Evolutionary conservation across 768 basidiomycete genomes (phyloP).

Genomic region (Serendipita sp.): DNA sequence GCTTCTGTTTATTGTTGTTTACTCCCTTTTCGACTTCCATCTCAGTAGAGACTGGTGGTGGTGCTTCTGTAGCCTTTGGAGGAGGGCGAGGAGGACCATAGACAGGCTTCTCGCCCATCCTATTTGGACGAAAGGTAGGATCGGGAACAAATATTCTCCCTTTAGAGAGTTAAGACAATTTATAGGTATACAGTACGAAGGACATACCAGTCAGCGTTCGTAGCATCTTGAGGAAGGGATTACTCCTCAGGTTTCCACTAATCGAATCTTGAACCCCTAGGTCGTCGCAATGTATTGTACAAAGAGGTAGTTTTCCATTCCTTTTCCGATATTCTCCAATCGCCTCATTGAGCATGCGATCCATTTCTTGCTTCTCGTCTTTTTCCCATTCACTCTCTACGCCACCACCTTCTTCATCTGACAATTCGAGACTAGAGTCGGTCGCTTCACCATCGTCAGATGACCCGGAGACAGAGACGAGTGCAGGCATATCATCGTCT

Average conservation of each 20-base stretch:
- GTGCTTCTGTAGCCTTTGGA: not conserved
- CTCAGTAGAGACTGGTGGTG: not conserved
- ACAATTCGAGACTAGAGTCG: slow-evolving; percentile 17
- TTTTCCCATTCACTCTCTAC: slow-evolving; percentile 38
- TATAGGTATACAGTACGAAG: not conserved
- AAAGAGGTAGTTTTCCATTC: slow-evolving; percentile 16
- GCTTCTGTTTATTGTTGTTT: too few relatives aligned
- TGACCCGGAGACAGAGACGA: slow-evolving; percentile 46
- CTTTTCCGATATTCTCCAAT: slow-evolving; percentile 34
- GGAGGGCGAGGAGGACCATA: slow-evolving; percentile 2
- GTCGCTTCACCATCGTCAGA: slow-evolving; percentile 28
- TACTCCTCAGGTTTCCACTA: slow-evolving; percentile 42
- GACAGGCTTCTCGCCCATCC: slow-evolving; percentile 4
- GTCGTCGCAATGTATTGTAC: slow-evolving; percentile 19
- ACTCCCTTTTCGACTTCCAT: too few relatives aligned
- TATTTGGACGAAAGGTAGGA: slow-evolving; percentile 27
- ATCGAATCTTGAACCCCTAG: slow-evolving; percentile 22
- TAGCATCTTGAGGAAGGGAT: slow-evolving; percentile 64
- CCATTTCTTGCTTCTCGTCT: slow-evolving; percentile 51
- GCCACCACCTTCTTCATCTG: slow-evolving; percentile 25
- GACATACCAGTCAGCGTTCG: slow-evolving; percentile 51
- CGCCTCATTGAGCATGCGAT: slow-evolving; percentile 47
- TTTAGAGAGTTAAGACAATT: not conserved
- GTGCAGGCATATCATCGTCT: slow-evolving; percentile 45
- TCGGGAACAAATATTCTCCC: slow-evolving; percentile 40